A percentile compares a stretch with the other conserved stretches of the same genome.
Conservation (phyloP, 768 basidiomycete species). For the Lentinula guzmanii region DNA sequence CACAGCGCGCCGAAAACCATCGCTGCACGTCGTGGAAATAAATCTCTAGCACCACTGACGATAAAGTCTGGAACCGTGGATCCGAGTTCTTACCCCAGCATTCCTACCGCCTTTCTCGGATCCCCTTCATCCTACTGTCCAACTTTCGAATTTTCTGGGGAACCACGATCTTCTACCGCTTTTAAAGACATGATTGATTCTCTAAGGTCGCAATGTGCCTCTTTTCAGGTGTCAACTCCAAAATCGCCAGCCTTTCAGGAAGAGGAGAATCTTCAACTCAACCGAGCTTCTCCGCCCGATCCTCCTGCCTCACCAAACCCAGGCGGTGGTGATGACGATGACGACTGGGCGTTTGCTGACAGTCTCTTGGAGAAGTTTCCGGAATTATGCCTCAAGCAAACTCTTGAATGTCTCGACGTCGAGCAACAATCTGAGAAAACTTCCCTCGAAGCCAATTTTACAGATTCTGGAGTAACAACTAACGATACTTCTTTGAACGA, state of each 20-base stretch:
- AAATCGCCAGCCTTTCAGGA: slow-evolving; percentile 2
- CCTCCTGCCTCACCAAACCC: slow-evolving; percentile 9
- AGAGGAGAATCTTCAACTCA: background rate
- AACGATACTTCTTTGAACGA: background rate
- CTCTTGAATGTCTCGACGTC: background rate
- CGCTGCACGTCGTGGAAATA: slow-evolving; percentile 33
- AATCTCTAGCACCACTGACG: slow-evolving; percentile 23
- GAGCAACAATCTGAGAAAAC: background rate
- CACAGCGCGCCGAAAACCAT: slow-evolving; percentile 14
- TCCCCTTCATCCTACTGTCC: slow-evolving; percentile 32
- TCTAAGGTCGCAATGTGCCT: slow-evolving; percentile 32
- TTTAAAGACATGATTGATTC: slow-evolving; percentile 41
- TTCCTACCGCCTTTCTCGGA: slow-evolving; percentile 39
- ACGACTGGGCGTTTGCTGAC: slow-evolving; percentile 34
- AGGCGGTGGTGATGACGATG: slow-evolving; percentile 15
- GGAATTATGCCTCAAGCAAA: background rate
- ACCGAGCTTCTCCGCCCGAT: background rate
- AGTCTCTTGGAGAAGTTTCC: slow-evolving; percentile 12
- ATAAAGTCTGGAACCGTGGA: slow-evolving; percentile 11
- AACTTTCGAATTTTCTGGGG: slow-evolving; percentile 21
- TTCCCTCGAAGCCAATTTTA: background rate
- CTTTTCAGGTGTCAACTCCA: slow-evolving; percentile 11
- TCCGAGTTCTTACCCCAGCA: slow-evolving; percentile 25
- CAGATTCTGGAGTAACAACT: too few species aligned
- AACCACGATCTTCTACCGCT: slow-evolving; percentile 21